Evolutionary conservation across 2,329 filamentous ascomycete species (phyloP), one percentile per base, ranked within the genome.

Genomic region (Paecilomyces fulvus): DNA sequence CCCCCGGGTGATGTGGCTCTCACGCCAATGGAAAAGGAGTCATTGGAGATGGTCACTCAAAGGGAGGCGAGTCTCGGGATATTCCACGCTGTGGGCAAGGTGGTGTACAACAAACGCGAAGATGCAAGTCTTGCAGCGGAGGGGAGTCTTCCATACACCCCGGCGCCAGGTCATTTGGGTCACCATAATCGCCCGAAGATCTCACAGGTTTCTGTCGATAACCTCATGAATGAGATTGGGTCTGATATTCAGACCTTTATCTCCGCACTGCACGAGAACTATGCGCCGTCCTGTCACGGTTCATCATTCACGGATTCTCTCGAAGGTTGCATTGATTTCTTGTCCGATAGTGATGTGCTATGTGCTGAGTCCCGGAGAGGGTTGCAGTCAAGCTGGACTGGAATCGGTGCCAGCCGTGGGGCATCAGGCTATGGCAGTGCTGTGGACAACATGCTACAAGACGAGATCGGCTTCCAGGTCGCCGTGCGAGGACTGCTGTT

Each of bases 41-140:
- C 85, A 4, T 73, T 97, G 9, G 84, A 90, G 66, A 77, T 94
- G 58, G 83, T 97, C 21, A 90, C 89, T 0, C 90, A 92, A 66
- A 83, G 94, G 56, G 94, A 97, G 74, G 87, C 89, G 14, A 96
- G 87, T 60, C 78, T 99, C 2, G 94, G 92, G 1, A 90, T 99
- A 53, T 99, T 99, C 67, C 94, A 99, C 70, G 91, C 94, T 0
- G 89, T 97, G 11, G 94, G 92, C 3, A 96, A 94, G 69, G 89
- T 99, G 2, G 86, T 97, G 0, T 95, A 97, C 76, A 99, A 99
- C 76, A 99, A 96, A 70, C 83, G 94, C 50, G 81, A 88, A 21
- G 84, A 87, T 55, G 28, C 69, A 59, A 50, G 71, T 73, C 62
- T 67, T 46, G 56, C 67, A 43, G 58, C 67, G 49, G 57, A 68